Conservation (phyloP, 2,329 filamentous ascomycete genomes). For the Alternaria hordeiaustralica region DNA sequence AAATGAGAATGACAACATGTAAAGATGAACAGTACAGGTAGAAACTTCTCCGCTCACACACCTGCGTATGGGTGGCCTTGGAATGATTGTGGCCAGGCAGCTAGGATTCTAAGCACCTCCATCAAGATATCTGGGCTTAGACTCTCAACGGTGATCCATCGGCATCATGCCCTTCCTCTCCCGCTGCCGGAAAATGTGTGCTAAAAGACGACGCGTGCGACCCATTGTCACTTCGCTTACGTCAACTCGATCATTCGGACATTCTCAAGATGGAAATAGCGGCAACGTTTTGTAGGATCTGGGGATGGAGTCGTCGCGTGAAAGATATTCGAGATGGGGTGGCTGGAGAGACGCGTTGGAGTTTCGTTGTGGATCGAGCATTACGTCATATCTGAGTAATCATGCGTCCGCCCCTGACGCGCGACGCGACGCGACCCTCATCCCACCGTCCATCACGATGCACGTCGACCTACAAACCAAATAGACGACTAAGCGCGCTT, state of each 20-base stretch:
- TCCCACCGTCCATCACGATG: background rate
- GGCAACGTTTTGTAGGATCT: background rate
- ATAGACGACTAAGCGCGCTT: too few relatives aligned
- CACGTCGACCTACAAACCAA: background rate
- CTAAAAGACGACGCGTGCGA: background rate
- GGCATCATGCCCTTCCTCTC: background rate
- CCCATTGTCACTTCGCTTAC: background rate
- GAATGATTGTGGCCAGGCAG: background rate
- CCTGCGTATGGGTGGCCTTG: background rate
- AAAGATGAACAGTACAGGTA: background rate
- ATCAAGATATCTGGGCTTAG: background rate
- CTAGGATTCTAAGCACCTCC: background rate
- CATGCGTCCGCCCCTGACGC: background rate
- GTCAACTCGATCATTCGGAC: background rate
- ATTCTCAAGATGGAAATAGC: fast-evolving
- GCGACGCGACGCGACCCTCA: background rate
- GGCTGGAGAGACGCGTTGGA: background rate
- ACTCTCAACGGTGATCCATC: background rate
- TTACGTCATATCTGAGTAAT: background rate
- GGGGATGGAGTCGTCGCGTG: background rate
- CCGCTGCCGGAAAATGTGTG: too few relatives aligned
- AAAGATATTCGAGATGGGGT: background rate
- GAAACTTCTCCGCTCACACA: background rate
- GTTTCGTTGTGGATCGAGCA: background rate
- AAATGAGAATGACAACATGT: background rate